Conservation (phyloP, 2,329 filamentous ascomycete genomes). For the Calycina marina region DNA sequence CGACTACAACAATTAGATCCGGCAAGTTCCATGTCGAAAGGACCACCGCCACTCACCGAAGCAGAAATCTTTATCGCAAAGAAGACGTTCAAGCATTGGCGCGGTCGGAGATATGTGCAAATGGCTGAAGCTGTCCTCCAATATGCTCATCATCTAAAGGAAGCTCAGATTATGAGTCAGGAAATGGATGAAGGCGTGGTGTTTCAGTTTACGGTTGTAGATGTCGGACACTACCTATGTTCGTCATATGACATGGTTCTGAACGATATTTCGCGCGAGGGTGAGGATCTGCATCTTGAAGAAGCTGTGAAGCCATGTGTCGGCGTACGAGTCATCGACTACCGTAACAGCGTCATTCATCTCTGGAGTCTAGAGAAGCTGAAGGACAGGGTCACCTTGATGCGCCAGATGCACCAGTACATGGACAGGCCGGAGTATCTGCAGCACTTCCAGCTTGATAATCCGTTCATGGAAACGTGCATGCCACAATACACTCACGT, state of each 20-base stretch:
- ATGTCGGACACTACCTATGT: constrained; percentile 72
- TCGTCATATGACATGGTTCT: constrained; percentile 96
- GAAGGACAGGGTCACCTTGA: constrained; percentile 70
- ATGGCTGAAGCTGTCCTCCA: constrained; percentile 90
- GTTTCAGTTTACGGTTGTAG: constrained; percentile 89
- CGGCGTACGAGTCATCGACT: constrained; percentile 80
- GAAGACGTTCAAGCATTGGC: constrained; percentile 59
- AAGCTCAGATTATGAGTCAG: constrained; percentile 96
- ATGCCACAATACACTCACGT: constrained; percentile 88
- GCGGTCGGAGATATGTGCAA: constrained; percentile 69
- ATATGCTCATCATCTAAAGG: constrained; percentile 76
- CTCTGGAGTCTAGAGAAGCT: constrained; percentile 94
- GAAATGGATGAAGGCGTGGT: constrained; percentile 85
- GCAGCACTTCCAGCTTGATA: constrained; percentile 81
- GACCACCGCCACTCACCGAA: constrained; percentile 37
- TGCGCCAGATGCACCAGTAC: constrained; percentile 96
- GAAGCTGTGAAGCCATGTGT: constrained; percentile 78
- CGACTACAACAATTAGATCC: constrained; percentile 66
- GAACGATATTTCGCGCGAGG: constrained; percentile 76
- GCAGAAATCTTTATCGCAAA: constrained; percentile 59
- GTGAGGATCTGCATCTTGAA: constrained; percentile 68
- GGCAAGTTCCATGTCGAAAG: constrained; percentile 34
- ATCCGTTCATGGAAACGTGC: constrained; percentile 81
- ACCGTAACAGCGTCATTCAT: constrained; percentile 70
- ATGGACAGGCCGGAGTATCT: constrained; percentile 90